phyloP scores from a whole-genome alignment of 331 rosid genomes.

The Ulmus americana region DNA sequence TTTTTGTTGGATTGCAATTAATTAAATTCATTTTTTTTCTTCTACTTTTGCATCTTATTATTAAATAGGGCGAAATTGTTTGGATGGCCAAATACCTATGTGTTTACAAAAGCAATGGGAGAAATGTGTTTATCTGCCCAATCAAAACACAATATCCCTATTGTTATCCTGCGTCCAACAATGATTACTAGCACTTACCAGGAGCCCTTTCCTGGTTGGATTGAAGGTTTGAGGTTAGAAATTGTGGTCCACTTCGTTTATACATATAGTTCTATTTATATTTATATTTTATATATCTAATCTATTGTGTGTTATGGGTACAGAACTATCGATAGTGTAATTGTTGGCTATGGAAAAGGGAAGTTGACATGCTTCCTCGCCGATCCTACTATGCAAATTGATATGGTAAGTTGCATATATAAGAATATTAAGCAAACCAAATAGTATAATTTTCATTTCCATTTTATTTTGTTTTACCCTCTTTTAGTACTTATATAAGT shows the following conservation, averaged over 20 bases:
- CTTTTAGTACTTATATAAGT: background rate
- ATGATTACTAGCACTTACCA: slow-evolving; percentile 42
- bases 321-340: slow-evolving; percentile 56
- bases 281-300: background rate
- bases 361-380: slow-evolving; percentile 41
- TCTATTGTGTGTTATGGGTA: background rate
- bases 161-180: slow-evolving; percentile 49
- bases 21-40: too few relatives aligned
- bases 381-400: slow-evolving; percentile 33
- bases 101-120: slow-evolving; percentile 63
- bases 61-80: too few relatives aligned
- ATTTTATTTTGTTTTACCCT: background rate
- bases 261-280: background rate
- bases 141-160: slow-evolving; percentile 24
- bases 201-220: slow-evolving; percentile 69
- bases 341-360: slow-evolving; percentile 64
- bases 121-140: slow-evolving; percentile 39
- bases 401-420: slow-evolving; percentile 38
- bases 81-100: slow-evolving; percentile 59
- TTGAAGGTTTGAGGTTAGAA: slow-evolving; percentile 50
- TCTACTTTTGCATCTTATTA: too few relatives aligned
- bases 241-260: background rate
- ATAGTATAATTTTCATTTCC: background rate
- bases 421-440: background rate
- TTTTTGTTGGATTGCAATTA: too few relatives aligned